Base-by-base conservation (phyloP, 2,329 filamentous ascomycete species). In the Colletotrichum gigasporum region DNA sequence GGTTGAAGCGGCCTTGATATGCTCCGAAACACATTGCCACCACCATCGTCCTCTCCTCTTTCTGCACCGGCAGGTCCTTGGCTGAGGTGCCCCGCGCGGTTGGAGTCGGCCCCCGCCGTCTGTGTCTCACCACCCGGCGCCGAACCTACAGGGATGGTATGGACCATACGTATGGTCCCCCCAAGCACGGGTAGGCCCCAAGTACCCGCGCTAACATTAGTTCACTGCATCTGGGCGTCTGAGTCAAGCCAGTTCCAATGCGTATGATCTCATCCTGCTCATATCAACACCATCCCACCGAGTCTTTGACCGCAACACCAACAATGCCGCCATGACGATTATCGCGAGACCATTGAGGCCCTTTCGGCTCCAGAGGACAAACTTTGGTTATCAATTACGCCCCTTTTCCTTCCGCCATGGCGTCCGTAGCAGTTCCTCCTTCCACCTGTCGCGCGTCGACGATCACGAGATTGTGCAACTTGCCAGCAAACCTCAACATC, bases 401-500 rank as follows among this genome's bases (percentile, higher is more conserved):
- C 42, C 47, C 24, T 58, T 52, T 34, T 51, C 57, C 68, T 71
- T 69, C 66, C 66, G 66, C 67, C 64, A 72, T 70, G 68, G 63
- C 37, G n/a, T n/a, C n/a, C 22, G 52, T 35, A 32, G 57, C 37
- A 32, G 52, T 32, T 30, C 44, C 42, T 50, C 39, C 11, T 50
- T 60, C 30, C 63, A 62, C 11, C 67, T 60, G 26, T 65, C 54
- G 58, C 69, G 65, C 48, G 66, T 68, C 30, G 54, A 66, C 22
- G 63, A 63, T 16, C 85, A 86, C 37, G 91, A 96, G 74, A 92
- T 98, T 68, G 87, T 90, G 45, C 87, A 87, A 41, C 86, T 98
- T 47, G 93, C 94, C 30, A 88, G 89, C 61, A 89, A 91, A 73
- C 89, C 90, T 34, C 86, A 97, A 54, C 92, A 96, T 73, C 88